Evolutionary conservation across 106 monocot genomes (phyloP), one percentile per base, ranked within the genome.

Genomic region (Allium cepa): DNA sequence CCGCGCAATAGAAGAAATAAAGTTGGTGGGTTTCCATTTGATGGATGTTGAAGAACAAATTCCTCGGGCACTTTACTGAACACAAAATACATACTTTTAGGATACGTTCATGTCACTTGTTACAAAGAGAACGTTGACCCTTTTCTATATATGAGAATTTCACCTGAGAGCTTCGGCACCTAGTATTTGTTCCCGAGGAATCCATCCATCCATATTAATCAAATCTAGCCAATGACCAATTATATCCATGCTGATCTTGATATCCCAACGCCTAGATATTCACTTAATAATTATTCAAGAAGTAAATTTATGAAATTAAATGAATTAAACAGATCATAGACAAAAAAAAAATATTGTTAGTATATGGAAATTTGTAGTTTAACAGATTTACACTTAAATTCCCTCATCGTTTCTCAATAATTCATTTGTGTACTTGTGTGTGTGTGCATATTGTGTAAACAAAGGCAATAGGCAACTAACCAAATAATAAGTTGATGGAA

Each of bases 141-240:
- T 26, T 53, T 26, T 8, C 7, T 15, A 9, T 52, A 7, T 71
- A 73, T 17, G 15, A 74, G 26, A 8, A 70, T 46, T 59, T 47
- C 59, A 96, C 97, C 97, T 92, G 71, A 99, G 67, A 82, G 97
- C 89, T 85, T 99, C 97, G 66, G 84, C 87, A 47, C 97, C 97
- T 60, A 99, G 60, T 46, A 99, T 99, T 73, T 93, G 92, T 58
- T 99, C 97, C 49, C 92, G 97, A 69, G 97, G 97, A 79, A 99
- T 99, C 97, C 97, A 99, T 66, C 97, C 97, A 85, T 99, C 92
- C 14, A 85, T 28, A 69, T 99, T 99, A 46, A 99, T 68, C 9
- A 99, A 75, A 85, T 99, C 97, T 62, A 99, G 77, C 97, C 97
- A 99, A 83, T 99, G 97, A 17, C 92, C 93, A 81, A 99, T 70